A percentile compares a stretch with the other conserved stretches of the same genome.
Conservation (phyloP, 2,329 filamentous ascomycete species). For the Alternaria arborescens region DNA sequence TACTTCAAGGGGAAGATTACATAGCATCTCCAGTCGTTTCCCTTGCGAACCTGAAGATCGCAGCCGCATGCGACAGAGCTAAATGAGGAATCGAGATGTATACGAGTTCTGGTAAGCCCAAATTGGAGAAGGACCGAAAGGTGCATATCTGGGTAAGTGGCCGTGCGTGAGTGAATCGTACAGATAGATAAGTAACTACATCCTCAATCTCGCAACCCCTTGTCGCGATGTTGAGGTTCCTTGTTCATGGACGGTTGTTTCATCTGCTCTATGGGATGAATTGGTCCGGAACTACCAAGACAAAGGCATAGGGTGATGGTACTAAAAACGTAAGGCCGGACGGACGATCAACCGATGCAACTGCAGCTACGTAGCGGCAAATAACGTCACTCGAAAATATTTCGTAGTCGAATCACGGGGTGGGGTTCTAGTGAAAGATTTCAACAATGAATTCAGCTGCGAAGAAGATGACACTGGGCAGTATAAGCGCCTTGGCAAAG, state of each 20-base stretch:
- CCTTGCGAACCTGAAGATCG: background rate
- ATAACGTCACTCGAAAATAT: background rate
- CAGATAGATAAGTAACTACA: background rate
- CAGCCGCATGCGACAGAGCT: background rate
- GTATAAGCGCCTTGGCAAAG: too few species aligned
- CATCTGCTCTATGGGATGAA: background rate
- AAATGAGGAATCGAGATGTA: background rate
- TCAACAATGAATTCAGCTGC: too few species aligned
- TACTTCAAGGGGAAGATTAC: background rate
- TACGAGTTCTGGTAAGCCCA: background rate
- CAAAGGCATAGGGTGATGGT: background rate
- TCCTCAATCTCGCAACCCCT: too few species aligned
- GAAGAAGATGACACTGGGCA: too few species aligned
- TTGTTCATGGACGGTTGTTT: background rate
- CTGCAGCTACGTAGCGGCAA: background rate
- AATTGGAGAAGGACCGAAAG: background rate
- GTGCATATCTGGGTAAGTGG: background rate
- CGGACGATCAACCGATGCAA: background rate
- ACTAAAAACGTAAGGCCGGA: background rate
- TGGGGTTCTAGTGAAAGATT: background rate
- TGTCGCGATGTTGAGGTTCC: background rate
- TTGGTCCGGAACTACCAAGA: background rate
- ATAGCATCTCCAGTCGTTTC: background rate
- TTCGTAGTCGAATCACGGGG: background rate
- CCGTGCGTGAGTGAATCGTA: background rate